A percentile compares a stretch with the other conserved stretches of the same genome.
Evolutionary conservation across 208 protist genomes (phyloP).

Genomic region (Wallacemonas sp.): DNA sequence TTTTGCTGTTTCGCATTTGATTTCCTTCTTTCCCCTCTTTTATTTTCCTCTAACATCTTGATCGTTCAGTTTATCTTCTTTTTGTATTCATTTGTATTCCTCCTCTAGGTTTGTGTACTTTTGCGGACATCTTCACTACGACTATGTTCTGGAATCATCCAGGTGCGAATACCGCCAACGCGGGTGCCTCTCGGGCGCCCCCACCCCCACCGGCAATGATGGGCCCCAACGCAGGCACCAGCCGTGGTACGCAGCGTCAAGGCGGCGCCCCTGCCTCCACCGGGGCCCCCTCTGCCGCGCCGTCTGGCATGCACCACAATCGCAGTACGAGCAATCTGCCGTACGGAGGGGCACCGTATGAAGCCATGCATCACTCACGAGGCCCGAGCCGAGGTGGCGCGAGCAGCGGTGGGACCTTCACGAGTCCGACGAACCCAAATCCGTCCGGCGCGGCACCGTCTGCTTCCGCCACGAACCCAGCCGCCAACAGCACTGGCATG

Average conservation of each 20-base stretch:
- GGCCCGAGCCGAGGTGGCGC: constrained; percentile 28
- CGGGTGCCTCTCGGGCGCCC: not conserved
- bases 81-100: constrained; percentile 9
- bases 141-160: constrained; percentile 14
- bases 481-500: not conserved
- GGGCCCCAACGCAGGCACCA: not conserved
- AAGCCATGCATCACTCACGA: constrained; percentile 14
- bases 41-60: not conserved
- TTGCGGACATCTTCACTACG: too few relatives aligned
- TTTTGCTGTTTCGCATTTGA: not conserved
- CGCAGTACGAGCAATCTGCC: not conserved
- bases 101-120: not conserved
- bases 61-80: constrained; percentile 1
- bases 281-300: not conserved
- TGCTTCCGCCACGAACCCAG: too few relatives aligned
- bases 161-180: not conserved
- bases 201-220: constrained; percentile 11
- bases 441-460: too few relatives aligned
- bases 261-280: too few relatives aligned
- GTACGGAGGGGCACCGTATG: too few relatives aligned
- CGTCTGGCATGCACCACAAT: not conserved
- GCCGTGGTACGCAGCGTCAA: not conserved
- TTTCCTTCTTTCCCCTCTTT: constrained; percentile 10
- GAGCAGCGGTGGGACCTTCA: constrained; percentile 31
- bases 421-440: constrained; percentile 20